Percentiles rank a stretch among this genome's conserved stretches.
Conservation (phyloP, 768 basidiomycete species). For the Cytidiella melzeri region DNA sequence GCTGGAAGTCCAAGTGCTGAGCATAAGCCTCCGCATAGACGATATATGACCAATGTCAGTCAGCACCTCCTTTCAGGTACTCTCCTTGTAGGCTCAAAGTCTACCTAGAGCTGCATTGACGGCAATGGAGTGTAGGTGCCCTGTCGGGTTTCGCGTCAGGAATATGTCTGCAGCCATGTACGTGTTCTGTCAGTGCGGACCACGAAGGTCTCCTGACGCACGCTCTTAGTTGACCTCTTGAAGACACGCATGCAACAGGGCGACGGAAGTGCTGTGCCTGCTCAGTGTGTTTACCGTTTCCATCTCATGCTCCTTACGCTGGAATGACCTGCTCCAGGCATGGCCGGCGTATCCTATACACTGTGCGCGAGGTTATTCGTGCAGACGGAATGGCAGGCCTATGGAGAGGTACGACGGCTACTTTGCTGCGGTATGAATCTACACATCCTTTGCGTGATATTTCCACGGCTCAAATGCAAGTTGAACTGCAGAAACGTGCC, state of each 20-base stretch:
- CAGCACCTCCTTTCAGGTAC: conserved; percentile 64
- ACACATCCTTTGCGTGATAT: neutral
- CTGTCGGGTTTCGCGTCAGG: conserved; percentile 75
- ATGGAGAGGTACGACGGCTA: conserved; percentile 86
- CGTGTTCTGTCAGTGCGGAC: no score
- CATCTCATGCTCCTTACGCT: no score
- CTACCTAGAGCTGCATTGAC: neutral
- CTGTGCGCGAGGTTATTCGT: conserved; percentile 50
- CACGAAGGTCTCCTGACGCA: neutral
- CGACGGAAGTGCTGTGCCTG: conserved; percentile 36
- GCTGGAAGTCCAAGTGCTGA: neutral
- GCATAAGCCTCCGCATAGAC: neutral
- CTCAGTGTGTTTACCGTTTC: conserved; percentile 36
- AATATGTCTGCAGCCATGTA: conserved; percentile 71
- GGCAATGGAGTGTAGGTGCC: conserved; percentile 49
- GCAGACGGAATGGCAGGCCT: conserved; percentile 64
- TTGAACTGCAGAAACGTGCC: conserved; percentile 73
- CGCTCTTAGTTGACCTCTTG: conserved; percentile 66
- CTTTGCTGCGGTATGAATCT: conserved; percentile 56
- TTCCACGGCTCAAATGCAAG: neutral
- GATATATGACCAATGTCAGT: conserved; percentile 57
- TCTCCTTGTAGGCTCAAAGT: conserved; percentile 6
- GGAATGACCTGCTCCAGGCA: no score
- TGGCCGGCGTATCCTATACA: conserved; percentile 36
- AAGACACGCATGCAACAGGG: conserved; percentile 91